A percentile compares a stretch with the other conserved stretches of the same genome.
Conservation (phyloP, 2,329 filamentous ascomycete genomes). For the Penicillium sp. region DNA sequence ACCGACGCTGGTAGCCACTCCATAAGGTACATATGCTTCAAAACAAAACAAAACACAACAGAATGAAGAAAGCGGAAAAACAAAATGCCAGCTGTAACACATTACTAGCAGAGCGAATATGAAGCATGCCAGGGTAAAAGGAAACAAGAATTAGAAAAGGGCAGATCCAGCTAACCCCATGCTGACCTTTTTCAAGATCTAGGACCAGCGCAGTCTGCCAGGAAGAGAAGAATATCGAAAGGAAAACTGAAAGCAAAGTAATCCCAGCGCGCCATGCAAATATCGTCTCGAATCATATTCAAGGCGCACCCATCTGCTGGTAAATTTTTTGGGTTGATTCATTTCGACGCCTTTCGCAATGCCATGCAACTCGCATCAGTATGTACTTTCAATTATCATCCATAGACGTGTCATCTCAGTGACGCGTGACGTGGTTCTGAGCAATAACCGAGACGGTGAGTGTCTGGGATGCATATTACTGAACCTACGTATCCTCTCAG, state of each 20-base stretch:
- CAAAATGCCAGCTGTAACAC: not conserved
- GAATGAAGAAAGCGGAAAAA: constrained; percentile 1
- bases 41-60: constrained; percentile 10
- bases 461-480: not conserved
- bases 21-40: constrained; percentile 29
- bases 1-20: constrained; percentile 21
- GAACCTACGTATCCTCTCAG: not conserved
- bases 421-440: not conserved
- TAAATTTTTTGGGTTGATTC: constrained; percentile 9
- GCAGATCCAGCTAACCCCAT: constrained; percentile 8
- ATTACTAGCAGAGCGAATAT: not conserved
- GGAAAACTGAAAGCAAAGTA: constrained; percentile 6
- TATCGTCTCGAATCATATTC: constrained; percentile 20
- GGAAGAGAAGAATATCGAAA: constrained; percentile 15
- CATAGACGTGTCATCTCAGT: constrained; percentile 8
- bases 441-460: not conserved
- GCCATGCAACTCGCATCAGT: constrained; percentile 23
- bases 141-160: constrained; percentile 7
- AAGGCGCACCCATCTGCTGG: constrained; percentile 11
- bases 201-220: constrained; percentile 3
- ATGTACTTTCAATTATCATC: constrained; percentile 20
- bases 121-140: constrained; percentile 2
- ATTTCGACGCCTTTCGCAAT: constrained; percentile 25
- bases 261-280: constrained; percentile 22
- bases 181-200: not conserved